phyloP scores from a whole-genome alignment of 2,329 filamentous ascomycete species.

The Epichloe glyceriae region DNA sequence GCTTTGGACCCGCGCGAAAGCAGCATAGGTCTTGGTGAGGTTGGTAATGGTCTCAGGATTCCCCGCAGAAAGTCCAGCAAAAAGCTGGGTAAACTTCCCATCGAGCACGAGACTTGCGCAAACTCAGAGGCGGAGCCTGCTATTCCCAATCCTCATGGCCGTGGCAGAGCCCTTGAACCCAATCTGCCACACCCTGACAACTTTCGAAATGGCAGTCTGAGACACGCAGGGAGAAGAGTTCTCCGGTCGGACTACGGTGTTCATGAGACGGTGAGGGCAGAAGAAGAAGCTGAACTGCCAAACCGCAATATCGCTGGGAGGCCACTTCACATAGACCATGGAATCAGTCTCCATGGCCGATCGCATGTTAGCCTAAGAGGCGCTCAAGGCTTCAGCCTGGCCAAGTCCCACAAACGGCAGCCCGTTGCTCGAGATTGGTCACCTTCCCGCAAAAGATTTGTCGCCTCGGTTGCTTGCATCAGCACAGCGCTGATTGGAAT shows the following conservation, averaged over 20 bases:
- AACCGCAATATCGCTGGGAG: constrained; percentile 14
- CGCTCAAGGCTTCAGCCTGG: constrained; percentile 36
- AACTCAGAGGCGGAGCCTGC: not conserved
- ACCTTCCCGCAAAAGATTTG: constrained; percentile 50
- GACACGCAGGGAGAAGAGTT: not conserved
- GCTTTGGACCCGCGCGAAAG: constrained; percentile 3
- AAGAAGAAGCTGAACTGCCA: constrained; percentile 13
- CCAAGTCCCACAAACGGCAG: constrained; percentile 42
- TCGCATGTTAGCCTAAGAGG: constrained; percentile 42
- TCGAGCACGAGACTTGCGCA: not conserved
- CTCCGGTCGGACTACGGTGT: not conserved
- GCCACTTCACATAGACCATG: constrained; percentile 16
- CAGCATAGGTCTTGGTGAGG: not conserved
- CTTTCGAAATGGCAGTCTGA: not conserved
- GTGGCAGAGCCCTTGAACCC: too few species aligned
- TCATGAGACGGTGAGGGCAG: constrained; percentile 4
- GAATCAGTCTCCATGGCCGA: constrained; percentile 33
- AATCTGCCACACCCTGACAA: not conserved
- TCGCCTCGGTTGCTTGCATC: constrained; percentile 55
- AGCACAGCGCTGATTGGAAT: constrained; percentile 61
- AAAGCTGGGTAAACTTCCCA: not conserved
- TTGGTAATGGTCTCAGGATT: constrained; percentile 1
- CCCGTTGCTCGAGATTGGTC: constrained; percentile 65
- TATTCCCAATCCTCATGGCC: not conserved
- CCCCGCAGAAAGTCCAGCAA: constrained; percentile 9